Conservation (phyloP, 1,284 basidiomycete species). For the Cutaneotrichosporon cavernicola region DNA sequence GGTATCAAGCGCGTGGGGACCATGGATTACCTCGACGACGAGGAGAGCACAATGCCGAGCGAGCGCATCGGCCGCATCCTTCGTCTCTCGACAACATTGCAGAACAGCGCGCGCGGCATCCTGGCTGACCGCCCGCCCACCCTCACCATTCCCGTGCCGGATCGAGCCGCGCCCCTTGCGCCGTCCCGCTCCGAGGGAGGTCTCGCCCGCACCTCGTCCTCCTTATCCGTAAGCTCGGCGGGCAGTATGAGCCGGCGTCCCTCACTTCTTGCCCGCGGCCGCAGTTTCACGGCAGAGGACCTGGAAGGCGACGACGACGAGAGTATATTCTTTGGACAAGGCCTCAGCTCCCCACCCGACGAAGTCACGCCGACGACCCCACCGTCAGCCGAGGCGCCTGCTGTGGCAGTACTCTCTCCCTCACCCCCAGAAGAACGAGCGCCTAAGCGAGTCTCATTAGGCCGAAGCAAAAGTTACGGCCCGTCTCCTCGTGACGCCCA, state of each 20-base stretch:
- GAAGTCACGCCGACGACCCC: not conserved
- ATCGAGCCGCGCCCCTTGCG: not conserved
- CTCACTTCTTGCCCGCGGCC: constrained; percentile 45
- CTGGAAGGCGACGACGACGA: constrained; percentile 35
- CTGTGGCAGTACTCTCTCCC: constrained; percentile 5
- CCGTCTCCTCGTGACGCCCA: constrained; percentile 1
- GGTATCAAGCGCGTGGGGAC: constrained; percentile 11
- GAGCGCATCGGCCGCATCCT: constrained; percentile 32
- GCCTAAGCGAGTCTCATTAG: constrained; percentile 2
- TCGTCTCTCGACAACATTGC: constrained; percentile 41
- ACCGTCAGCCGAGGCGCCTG: constrained; percentile 3
- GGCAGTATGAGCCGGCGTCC: constrained; percentile 29
- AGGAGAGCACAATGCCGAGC: constrained; percentile 17
- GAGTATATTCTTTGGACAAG: not conserved
- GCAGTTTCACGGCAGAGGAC: constrained; percentile 51
- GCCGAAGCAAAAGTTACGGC: not conserved
- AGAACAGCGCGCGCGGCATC: constrained; percentile 32
- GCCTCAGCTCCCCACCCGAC: not conserved
- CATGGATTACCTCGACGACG: constrained; percentile 25
- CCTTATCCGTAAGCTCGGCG: constrained; percentile 25
- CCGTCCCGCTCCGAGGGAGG: not conserved
- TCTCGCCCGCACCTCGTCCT: constrained; percentile 28
- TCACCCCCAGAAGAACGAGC: not conserved
- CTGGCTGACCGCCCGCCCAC: not conserved
- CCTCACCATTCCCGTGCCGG: not conserved